Percentiles rank a stretch among this genome's conserved stretches.
Evolutionary conservation across 495 filamentous ascomycete species (phyloP).

Genomic region (Neurospora sp.): DNA sequence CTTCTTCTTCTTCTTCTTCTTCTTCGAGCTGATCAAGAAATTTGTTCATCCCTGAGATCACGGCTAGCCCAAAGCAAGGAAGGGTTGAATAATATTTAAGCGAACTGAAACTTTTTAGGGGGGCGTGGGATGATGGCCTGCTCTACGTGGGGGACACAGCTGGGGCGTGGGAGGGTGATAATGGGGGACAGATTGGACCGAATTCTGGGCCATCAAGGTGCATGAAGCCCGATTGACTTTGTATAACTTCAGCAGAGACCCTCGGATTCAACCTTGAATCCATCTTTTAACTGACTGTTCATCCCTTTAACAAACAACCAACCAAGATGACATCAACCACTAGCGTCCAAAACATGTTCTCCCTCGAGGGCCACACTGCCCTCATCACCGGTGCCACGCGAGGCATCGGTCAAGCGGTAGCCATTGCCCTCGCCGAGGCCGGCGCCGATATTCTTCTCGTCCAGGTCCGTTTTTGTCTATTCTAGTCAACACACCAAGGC

Average conservation of each 20-base stretch:
- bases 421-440: slow-evolving; percentile 69
- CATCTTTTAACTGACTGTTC: background rate
- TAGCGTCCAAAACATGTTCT: slow-evolving; percentile 30
- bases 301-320: background rate
- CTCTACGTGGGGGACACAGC: background rate
- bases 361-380: slow-evolving; percentile 60
- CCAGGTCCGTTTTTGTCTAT: slow-evolving; percentile 30
- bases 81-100: background rate
- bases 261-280: background rate
- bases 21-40: background rate
- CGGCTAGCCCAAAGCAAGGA: background rate
- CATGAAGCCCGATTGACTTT: background rate
- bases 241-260: background rate
- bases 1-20: background rate
- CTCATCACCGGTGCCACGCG: slow-evolving; percentile 80
- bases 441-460: slow-evolving; percentile 75
- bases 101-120: background rate
- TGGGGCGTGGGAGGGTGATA: background rate
- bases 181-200: background rate
- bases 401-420: slow-evolving; percentile 80
- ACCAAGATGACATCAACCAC: slow-evolving; percentile 4
- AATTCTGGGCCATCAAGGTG: background rate
- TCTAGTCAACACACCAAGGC: no score
- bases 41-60: background rate
- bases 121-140: background rate